These are phyloP conservation scores for Blastocystis sp. DNA, from an alignment of 352 stramenopile genomes.

Conservation along the genomic window DNA sequence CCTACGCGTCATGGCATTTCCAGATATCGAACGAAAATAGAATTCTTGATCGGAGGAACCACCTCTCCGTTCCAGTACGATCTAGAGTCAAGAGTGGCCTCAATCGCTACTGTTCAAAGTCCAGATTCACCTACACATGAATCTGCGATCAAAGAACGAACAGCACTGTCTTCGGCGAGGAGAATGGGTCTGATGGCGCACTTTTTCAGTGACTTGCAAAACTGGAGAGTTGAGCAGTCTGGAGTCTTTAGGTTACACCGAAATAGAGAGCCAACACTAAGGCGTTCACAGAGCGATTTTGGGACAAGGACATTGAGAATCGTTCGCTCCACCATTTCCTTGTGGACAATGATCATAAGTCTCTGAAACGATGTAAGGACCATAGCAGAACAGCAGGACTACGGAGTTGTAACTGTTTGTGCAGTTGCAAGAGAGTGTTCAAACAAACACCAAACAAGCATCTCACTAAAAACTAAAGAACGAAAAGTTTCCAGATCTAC, in stretches of 20 bases:
- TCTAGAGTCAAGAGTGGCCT: neutral
- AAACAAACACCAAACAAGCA: neutral
- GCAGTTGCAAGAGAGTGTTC: neutral
- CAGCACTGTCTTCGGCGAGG: neutral
- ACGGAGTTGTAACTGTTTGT: too few species aligned
- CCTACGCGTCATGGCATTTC: neutral
- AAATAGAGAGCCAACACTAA: neutral
- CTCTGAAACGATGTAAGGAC: neutral
- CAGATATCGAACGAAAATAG: neutral
- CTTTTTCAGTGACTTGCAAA: slow-evolving; percentile 3
- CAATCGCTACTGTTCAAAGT: neutral
- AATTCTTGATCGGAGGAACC: neutral
- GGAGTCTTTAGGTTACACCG: neutral
- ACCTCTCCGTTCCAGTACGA: neutral
- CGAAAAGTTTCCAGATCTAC: neutral
- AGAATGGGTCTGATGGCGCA: neutral
- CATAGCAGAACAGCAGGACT: neutral
- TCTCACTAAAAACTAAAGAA: slow-evolving; percentile 59
- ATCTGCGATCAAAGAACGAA: neutral
- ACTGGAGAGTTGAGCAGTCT: neutral
- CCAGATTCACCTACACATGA: neutral
- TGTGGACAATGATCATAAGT: neutral
- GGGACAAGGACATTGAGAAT: neutral
- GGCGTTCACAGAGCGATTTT: neutral
- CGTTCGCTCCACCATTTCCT: neutral